These are phyloP conservation scores for Adenanthera pavonina DNA, from an alignment of 306 rosid genomes.

Conservation along the genomic window DNA sequence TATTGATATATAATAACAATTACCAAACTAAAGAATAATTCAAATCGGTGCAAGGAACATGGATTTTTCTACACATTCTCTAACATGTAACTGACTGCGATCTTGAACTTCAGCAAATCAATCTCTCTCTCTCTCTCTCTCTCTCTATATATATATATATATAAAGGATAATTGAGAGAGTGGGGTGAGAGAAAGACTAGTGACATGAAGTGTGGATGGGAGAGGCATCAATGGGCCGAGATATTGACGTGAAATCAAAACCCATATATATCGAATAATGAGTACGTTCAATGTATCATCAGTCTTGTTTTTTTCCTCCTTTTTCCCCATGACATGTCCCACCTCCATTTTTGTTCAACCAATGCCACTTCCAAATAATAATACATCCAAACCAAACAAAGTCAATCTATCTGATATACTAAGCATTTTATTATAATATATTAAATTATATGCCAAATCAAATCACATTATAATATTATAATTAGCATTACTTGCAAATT, in stretches of 20 bases:
- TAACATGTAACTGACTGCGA: too few relatives aligned
- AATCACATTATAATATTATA: neutral
- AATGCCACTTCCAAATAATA: neutral
- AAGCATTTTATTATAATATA: too few relatives aligned
- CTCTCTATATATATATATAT: too few relatives aligned
- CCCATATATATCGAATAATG: neutral
- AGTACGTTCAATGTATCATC: neutral
- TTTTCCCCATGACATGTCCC: neutral
- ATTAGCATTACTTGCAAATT: neutral
- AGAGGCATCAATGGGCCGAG: neutral
- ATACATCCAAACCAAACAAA: neutral
- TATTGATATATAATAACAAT: too few relatives aligned
- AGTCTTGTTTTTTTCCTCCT: neutral
- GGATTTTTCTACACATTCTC: too few relatives aligned
- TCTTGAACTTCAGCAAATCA: too few relatives aligned
- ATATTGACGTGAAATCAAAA: neutral
- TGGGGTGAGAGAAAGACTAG: neutral
- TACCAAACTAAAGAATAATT: too few relatives aligned
- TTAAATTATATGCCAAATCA: too few relatives aligned
- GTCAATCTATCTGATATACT: too few relatives aligned
- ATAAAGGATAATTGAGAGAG: constrained; percentile 36
- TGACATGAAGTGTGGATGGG: constrained; percentile 25
- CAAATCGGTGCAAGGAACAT: too few relatives aligned
- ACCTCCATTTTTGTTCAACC: neutral
- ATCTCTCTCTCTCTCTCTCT: too few relatives aligned